Evolutionary conservation across 148 eudicot genomes (phyloP).

Genomic region (Pharnaceum exiguum): DNA sequence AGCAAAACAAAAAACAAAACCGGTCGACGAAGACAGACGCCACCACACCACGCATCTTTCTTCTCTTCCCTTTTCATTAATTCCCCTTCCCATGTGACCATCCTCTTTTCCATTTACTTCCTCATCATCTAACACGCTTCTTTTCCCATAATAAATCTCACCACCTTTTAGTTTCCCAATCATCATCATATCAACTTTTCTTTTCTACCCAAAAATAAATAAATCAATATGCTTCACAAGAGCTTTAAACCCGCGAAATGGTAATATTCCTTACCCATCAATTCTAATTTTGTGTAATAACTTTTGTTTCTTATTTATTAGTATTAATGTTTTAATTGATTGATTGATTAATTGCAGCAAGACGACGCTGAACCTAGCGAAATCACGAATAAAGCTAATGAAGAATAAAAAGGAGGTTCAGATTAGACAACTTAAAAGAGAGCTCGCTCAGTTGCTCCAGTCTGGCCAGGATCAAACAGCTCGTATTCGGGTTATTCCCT

Average conservation of each 20-base stretch:
- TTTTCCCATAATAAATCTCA: too few relatives aligned
- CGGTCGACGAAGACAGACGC: too few relatives aligned
- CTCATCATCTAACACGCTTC: too few relatives aligned
- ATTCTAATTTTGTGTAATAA: not conserved
- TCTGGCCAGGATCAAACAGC: slow-evolving; percentile 88
- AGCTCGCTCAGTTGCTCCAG: slow-evolving; percentile 78
- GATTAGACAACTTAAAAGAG: slow-evolving; percentile 66
- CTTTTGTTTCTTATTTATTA: not conserved
- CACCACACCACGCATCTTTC: too few relatives aligned
- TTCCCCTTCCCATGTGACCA: too few relatives aligned
- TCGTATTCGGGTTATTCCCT: slow-evolving; percentile 85
- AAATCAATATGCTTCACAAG: slow-evolving; percentile 49
- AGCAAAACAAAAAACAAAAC: too few relatives aligned
- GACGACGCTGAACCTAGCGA: slow-evolving; percentile 77
- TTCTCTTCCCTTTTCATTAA: too few relatives aligned
- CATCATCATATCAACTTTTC: not conserved
- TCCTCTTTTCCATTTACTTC: too few relatives aligned
- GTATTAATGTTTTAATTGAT: not conserved
- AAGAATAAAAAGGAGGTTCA: slow-evolving; percentile 84
- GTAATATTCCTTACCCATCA: slow-evolving; percentile 24
- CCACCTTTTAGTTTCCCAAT: too few relatives aligned
- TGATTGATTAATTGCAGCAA: slow-evolving; percentile 46
- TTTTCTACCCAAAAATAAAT: not conserved
- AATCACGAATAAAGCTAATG: slow-evolving; percentile 71
- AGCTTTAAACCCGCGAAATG: slow-evolving; percentile 92